phyloP scores from a whole-genome alignment of 306 rosid species.

The Acacia confusa region DNA sequence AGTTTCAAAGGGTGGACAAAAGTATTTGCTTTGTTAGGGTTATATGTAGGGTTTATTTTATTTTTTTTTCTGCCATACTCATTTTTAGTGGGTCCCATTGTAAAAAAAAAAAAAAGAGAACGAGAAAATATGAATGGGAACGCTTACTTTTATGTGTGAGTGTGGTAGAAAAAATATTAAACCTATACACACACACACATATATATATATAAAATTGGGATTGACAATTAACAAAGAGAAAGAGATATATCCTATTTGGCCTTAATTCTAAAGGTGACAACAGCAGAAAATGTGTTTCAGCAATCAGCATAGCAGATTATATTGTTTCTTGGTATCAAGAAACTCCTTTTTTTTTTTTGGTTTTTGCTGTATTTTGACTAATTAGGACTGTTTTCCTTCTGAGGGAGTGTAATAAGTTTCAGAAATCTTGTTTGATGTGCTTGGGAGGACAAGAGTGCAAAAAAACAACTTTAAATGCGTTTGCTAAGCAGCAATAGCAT shows the following conservation, averaged over 20 bases:
- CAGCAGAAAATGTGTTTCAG: neutral
- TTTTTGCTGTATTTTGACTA: neutral
- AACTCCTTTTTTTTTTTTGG: neutral
- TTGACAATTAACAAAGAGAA: too few relatives aligned
- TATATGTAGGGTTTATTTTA: too few relatives aligned
- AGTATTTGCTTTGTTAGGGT: neutral
- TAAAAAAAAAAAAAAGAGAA: too few relatives aligned
- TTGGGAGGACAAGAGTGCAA: neutral
- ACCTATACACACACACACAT: too few relatives aligned
- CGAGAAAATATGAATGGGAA: too few relatives aligned
- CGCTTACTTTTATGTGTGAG: too few relatives aligned
- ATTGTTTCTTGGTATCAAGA: neutral
- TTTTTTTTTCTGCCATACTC: too few relatives aligned
- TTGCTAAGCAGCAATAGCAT: neutral
- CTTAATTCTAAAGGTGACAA: neutral
- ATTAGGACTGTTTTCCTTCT: constrained; percentile 5
- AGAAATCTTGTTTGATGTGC: constrained; percentile 6
- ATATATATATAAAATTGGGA: neutral
- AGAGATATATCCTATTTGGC: neutral
- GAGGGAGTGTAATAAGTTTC: neutral
- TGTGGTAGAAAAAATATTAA: too few relatives aligned
- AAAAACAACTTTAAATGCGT: neutral
- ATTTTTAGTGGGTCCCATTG: too few relatives aligned
- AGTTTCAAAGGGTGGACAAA: neutral
- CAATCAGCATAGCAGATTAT: neutral